Base-by-base conservation (phyloP, 331 rosid species). In the Cydonia oblonga region DNA sequence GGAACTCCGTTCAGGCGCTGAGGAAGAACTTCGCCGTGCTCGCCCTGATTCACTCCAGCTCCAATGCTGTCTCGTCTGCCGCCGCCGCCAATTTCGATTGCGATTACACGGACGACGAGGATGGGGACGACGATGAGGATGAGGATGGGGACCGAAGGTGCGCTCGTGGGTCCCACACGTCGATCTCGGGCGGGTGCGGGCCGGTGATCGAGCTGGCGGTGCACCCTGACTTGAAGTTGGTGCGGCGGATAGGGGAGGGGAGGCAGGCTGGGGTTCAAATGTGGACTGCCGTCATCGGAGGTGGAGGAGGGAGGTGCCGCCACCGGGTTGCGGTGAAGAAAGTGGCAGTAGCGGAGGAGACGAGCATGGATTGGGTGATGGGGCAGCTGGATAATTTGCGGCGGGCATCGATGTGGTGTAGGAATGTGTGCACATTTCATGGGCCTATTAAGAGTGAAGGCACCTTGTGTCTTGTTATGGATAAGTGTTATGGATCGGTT, bases 341-440 rank as follows among this genome's bases (percentile, higher is more conserved):
- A 83, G 92, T 81, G 73, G 83, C 62, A 3, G 58, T 86, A 70
- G 63, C 58, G 66, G 93, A 89, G 62, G 97, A 87, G 54, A 82
- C 85, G 78, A 90, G 87, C 77, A 81, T 89, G 85, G 92, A 90
- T 66, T 91, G 96, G 97, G 89, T 90, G 72, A 82, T 81, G 67
- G 92, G 87, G 72, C 89, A 89, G 74, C 81, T 93, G 8, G 97
- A 91, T 74, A 85, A 82, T 79, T 80, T 93, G 90, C 89, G 92
- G 56, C 84, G 92, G 44, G 91, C 97, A 9, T 91, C 98, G 9
- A 86, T 93, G 98, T 93, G 97, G 98, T 93, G 98, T 64, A 70
- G 98, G 78, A 91, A 91, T 81, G 92, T 93, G 51, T 93, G 98
- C 62, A 88, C 96, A 11, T 93, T 93, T 78, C 98, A 91, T 84